A percentile compares a stretch with the other conserved stretches of the same genome.
Evolutionary conservation across 2,329 filamentous ascomycete species (phyloP).

Genomic region (Penicillium sp.): DNA sequence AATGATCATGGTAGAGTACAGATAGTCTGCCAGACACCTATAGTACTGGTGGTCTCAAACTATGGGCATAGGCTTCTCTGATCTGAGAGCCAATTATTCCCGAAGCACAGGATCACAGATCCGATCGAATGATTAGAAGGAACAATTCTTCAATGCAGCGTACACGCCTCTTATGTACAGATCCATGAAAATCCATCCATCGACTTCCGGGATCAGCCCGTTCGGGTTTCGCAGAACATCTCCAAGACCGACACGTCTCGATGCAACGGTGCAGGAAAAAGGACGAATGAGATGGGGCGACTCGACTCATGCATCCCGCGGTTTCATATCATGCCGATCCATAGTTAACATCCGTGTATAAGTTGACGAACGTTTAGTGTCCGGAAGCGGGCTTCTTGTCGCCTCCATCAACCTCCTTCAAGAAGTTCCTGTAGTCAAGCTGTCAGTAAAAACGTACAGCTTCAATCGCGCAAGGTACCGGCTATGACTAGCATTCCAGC

Average conservation of each 20-base stretch:
- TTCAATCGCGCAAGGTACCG: not conserved
- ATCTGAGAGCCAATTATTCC: not conserved
- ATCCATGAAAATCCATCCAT: slow-evolving; percentile 20
- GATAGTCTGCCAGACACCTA: not conserved
- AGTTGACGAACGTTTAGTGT: slow-evolving; percentile 29
- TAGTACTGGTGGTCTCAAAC: not conserved
- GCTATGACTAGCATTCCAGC: not conserved
- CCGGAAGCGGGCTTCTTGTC: slow-evolving; percentile 45
- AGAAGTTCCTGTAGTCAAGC: slow-evolving; percentile 47
- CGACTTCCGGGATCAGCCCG: slow-evolving; percentile 10
- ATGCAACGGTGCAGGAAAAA: slow-evolving; percentile 12
- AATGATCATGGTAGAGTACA: not conserved
- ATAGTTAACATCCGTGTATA: slow-evolving; percentile 16
- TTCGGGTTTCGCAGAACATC: slow-evolving; percentile 9
- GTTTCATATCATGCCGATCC: slow-evolving; percentile 13
- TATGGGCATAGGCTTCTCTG: not conserved
- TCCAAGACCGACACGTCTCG: slow-evolving; percentile 11
- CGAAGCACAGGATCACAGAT: not conserved
- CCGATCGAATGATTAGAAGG: slow-evolving; percentile 6
- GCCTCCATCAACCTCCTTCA: slow-evolving; percentile 51
- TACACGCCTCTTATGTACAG: slow-evolving; percentile 30
- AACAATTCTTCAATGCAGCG: slow-evolving; percentile 26
- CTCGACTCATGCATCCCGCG: slow-evolving; percentile 16
- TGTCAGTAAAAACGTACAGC: not conserved
- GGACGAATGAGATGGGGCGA: slow-evolving; percentile 10